Base-by-base conservation (phyloP, 805 yeast species). In the Zygoascus flipseniorum region DNA sequence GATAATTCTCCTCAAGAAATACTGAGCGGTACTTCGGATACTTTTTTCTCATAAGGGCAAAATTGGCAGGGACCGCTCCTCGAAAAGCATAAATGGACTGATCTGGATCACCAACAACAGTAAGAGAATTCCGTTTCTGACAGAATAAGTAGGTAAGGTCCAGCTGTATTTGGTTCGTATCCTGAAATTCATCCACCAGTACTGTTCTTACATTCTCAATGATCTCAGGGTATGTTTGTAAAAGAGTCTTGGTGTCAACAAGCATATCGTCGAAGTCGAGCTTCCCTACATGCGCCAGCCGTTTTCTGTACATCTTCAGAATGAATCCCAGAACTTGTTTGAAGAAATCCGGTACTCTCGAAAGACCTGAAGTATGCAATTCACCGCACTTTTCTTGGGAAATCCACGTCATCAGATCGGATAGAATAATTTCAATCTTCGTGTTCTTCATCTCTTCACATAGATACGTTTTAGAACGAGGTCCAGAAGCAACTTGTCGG, bases 21-120 rank as follows among this genome's bases (percentile, higher is more conserved):
- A 82, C 69, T 5, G 71, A 61, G 11, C 43, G 60, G 2, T 62
- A 56, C 2, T 50, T 58, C 20, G 79, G 73, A 52, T 26, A 50
- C 43, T 62, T 76, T 54, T 71, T 63, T 0, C 59, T 52, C 43
- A 69, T 66, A 86, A 89, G 80, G 13, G 71, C 71, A 60, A 90
- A 87, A 61, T 86, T 89, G 16, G 73, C 70, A 0, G 84, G 74
- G 37, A 81, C 81, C 0, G 97, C 97, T 61, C 84, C 82, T 56
- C 98, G 73, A 60, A 92, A 92, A 0, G 85, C 89, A 66, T 93
- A 92, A 20, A 92, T 92, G 63, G 95, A 84, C 68, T 92, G 99
- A 67, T 93, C 97, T 0, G 97, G 96, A 64, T 92, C 99, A 0
- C 99, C 99, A 1, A 92, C 97, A 1, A 89, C 83, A 0, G 97